Percentiles rank a stretch among this genome's conserved stretches.
Evolutionary conservation across 176 grass and related monocot genomes (phyloP).

Genomic region (Carex cristatella): DNA sequence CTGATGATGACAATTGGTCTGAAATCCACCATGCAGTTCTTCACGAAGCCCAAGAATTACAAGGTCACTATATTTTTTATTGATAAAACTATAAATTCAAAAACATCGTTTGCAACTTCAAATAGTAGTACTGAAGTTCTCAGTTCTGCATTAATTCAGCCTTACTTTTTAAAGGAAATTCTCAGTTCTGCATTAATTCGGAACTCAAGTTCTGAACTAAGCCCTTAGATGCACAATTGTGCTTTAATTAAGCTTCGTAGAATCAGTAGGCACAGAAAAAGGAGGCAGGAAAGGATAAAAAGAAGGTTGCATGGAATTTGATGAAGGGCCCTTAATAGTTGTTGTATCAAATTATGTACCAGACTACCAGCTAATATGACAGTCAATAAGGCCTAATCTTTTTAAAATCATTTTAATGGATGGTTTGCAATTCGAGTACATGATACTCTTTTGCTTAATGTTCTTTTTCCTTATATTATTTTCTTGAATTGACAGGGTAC

Average conservation of each 20-base stretch:
- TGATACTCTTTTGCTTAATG: background rate
- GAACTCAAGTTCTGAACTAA: background rate
- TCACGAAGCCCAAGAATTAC: constrained; percentile 94
- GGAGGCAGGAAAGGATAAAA: background rate
- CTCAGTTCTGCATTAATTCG: background rate
- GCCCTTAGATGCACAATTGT: background rate
- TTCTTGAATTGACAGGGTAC: constrained; percentile 64
- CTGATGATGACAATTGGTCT: constrained; percentile 90
- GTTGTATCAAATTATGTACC: background rate
- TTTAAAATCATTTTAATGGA: background rate
- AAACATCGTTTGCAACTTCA: background rate
- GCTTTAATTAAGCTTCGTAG: background rate
- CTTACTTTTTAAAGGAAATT: background rate
- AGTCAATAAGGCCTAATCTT: background rate
- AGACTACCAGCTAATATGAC: background rate
- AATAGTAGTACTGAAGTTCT: background rate
- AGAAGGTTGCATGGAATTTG: background rate
- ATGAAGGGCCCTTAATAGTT: background rate
- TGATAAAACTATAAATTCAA: background rate
- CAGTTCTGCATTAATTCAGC: background rate
- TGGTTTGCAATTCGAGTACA: background rate
- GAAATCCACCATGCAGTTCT: constrained; percentile 99
- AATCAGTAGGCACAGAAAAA: background rate
- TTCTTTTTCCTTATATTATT: constrained; percentile 13
- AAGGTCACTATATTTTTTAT: constrained; percentile 45